Evolutionary conservation across 2,329 filamentous ascomycete genomes (phyloP), one percentile per base, ranked within the genome.

Genomic region (Neonectria neomacrospora): DNA sequence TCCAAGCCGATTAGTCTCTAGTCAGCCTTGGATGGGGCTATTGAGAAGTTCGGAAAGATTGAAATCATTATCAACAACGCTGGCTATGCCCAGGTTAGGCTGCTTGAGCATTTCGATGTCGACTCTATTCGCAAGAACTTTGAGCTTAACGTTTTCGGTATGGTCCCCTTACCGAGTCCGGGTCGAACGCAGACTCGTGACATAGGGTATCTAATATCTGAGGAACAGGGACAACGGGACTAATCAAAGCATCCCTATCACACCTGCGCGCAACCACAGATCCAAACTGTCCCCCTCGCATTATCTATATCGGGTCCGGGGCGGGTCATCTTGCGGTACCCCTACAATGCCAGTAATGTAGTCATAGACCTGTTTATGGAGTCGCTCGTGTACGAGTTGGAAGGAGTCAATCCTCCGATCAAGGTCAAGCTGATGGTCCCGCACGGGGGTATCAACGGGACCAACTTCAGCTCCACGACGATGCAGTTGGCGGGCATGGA

Each of bases 311-410:
- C 41, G 56, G 63, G 32, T 61, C 57, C 34, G 51, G 47, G n/a
- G n/a, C 58, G 48, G 39, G 56, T 32, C 45, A 66, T 47, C 58
- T 32, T 48, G 59, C 57, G 48, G 44, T 68, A 30, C 57, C 63
- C 56, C 18, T 71, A 71, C 60, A 61, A 61, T 52, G 67, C 65
- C 63, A 72, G 54, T 57, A 64, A 72, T 61, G 70, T 61, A 50
- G 61, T 56, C 42, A 63, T 63, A 55, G 57, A 63, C 18, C 44
- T 56, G 39, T 44, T 57, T 32, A 53, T 61, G 53, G 50, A 64
- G 51, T 63, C 48, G 18, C 28, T 60, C 18, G 22, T 61, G 30
- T 54, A 58, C 44, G 59, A 63, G 44, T 41, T 62, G 63, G 65
- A 67, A 54, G 50, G 39, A 32, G 41, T 48, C 20, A 48, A 44